Evolutionary conservation across 129 eudicot genomes (phyloP).

Genomic region (Logfia minima): DNA sequence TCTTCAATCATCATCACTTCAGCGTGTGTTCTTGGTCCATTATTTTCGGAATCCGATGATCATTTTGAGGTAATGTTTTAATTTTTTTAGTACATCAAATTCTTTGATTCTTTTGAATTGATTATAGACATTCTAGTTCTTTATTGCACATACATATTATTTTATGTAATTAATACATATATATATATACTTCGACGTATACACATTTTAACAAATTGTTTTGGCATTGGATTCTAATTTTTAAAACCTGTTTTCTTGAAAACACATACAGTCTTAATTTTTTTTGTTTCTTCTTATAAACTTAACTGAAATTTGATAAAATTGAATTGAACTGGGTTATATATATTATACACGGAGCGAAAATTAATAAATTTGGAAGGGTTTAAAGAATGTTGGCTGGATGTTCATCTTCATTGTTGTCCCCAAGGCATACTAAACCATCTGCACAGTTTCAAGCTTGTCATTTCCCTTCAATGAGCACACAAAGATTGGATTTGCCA

Average conservation of each 20-base stretch:
- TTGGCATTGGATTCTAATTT: constrained; percentile 77
- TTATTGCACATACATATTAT: constrained; percentile 68
- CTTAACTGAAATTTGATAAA: neutral
- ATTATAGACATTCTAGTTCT: constrained; percentile 43
- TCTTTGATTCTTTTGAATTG: constrained; percentile 62
- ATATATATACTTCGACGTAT: constrained; percentile 38
- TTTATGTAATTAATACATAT: neutral
- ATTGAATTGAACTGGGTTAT: constrained; percentile 23
- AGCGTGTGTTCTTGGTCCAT: constrained; percentile 41
- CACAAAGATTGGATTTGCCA: constrained; percentile 88
- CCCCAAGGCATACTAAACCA: constrained; percentile 77
- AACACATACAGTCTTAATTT: constrained; percentile 55
- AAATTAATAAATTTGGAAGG: constrained; percentile 38
- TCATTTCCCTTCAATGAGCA: constrained; percentile 89
- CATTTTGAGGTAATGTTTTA: constrained; percentile 46
- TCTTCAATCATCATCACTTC: constrained; percentile 20
- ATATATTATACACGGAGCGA: constrained; percentile 33
- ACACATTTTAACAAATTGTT: constrained; percentile 26
- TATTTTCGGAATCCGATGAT: constrained; percentile 79
- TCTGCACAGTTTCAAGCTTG: constrained; percentile 78
- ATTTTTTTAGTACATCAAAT: constrained; percentile 25
- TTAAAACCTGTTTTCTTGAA: constrained; percentile 14
- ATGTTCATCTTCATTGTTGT: constrained; percentile 77
- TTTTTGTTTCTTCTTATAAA: neutral
- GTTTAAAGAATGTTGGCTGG: constrained; percentile 92